Base-by-base conservation (phyloP, 371 early-diverging fungal species). In the Zychaea mexicana region DNA sequence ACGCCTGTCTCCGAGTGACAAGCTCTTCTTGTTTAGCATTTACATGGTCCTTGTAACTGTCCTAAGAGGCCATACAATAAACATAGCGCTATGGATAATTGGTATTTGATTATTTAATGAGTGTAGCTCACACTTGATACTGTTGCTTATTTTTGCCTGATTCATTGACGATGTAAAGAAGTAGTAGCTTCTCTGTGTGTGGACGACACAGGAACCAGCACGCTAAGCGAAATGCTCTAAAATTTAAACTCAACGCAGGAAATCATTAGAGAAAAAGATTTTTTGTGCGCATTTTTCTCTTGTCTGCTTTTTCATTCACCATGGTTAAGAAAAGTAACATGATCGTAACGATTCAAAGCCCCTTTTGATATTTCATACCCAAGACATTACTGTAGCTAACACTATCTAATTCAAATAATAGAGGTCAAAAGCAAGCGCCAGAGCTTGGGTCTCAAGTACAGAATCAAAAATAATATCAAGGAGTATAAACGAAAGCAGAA, bases 401-500 rank as follows among this genome's bases (percentile, higher is more conserved):
- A 31, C 28, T 42, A 7, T 13, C 58, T 28, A 31, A 57, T 42
- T 0, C 7, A 27, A n/a, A n/a, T n/a, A n/a, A 47, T 52, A 78
- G 73, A 79, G 60, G 52, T 45, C 17, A 57, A 68, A 60, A 89
- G 89, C 69, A 95, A 95, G 82, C 87, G 95, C 65, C 69, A 83
- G 46, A 71, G 87, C 56, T 83, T 87, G 30, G 73, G 84, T 56
- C 85, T 83, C 72, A 79, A 84, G 68, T 91, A 93, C 82, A 92
- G 91, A 79, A 94, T 92, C 68, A 73, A 83, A 64, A 85, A 85
- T 66, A 85, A 85, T 72, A 90, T 92, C 47, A 76, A 76, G 52
- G 93, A 95, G 64, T 88, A 90, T 73, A 84, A 89, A 62, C 75
- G 93, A 60, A 94, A 95, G 69, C 78, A 78, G 64, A 77, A 86